Evolutionary conservation across 129 eudicot species (phyloP).

Genomic region (Logfia minima): DNA sequence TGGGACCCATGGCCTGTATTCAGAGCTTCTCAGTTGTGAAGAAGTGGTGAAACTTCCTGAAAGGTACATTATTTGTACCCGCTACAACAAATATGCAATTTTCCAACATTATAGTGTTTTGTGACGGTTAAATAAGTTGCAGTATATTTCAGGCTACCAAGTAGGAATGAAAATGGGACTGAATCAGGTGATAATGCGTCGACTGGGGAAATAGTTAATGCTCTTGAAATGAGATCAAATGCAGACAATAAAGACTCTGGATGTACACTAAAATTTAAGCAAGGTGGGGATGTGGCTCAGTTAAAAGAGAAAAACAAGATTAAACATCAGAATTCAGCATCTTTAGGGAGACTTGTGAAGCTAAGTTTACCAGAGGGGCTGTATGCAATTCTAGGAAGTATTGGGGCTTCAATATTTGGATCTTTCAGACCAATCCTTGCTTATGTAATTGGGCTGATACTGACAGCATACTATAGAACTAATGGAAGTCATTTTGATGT

Average conservation of each 20-base stretch:
- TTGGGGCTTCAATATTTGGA: slow-evolving; percentile 55
- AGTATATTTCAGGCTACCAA: slow-evolving; percentile 42
- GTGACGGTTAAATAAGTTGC: slow-evolving; percentile 12
- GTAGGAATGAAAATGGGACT: slow-evolving; percentile 36
- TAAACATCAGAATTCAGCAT: slow-evolving; percentile 30
- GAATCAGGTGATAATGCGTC: slow-evolving; percentile 29
- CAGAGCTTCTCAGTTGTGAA: slow-evolving; percentile 59
- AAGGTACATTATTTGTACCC: slow-evolving; percentile 32
- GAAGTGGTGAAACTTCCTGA: slow-evolving; percentile 56
- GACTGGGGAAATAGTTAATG: slow-evolving; percentile 31
- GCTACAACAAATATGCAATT: background rate
- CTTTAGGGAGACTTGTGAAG: slow-evolving; percentile 51
- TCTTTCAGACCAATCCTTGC: slow-evolving; percentile 63
- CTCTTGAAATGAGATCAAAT: slow-evolving; percentile 34
- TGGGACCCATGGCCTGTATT: slow-evolving; percentile 40
- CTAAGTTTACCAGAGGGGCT: slow-evolving; percentile 58
- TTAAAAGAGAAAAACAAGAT: slow-evolving; percentile 28
- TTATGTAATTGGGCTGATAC: slow-evolving; percentile 49
- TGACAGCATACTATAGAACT: slow-evolving; percentile 49
- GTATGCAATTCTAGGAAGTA: slow-evolving; percentile 60
- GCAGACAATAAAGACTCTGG: slow-evolving; percentile 17
- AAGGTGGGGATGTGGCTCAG: slow-evolving; percentile 13
- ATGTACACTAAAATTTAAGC: slow-evolving; percentile 24
- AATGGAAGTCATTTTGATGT: slow-evolving; percentile 46
- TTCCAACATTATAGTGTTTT: background rate